These are phyloP conservation scores for Ceriops tagal DNA, from an alignment of 345 rosid species.

Conservation along the genomic window DNA sequence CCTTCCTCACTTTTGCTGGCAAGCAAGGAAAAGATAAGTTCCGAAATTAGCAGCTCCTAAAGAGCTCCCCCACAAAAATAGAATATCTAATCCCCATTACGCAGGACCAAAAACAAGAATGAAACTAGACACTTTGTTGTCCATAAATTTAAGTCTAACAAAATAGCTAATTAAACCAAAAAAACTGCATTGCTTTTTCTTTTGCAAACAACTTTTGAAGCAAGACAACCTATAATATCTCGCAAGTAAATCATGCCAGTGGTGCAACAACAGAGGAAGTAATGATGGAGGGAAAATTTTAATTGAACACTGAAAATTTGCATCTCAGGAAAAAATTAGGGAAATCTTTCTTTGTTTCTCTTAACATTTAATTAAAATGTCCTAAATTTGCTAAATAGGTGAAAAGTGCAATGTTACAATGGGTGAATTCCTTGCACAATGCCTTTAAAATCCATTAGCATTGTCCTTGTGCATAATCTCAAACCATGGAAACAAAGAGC, in stretches of 20 bases:
- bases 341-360: not conserved
- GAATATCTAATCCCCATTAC: not conserved
- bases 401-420: not conserved
- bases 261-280: not conserved
- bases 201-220: not conserved
- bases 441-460: no score
- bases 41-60: not conserved
- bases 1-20: not conserved
- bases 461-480: not conserved
- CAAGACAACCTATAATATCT: not conserved
- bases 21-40: not conserved
- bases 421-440: not conserved
- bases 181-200: not conserved
- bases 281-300: not conserved
- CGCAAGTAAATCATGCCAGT: not conserved
- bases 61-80: not conserved
- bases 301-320: not conserved
- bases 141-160: not conserved
- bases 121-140: not conserved
- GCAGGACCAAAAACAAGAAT: not conserved
- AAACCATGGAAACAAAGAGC: not conserved
- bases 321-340: not conserved
- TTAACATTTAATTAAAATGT: not conserved
- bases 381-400: not conserved
- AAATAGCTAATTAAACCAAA: not conserved